Base-by-base conservation (phyloP, 495 filamentous ascomycete genomes). In the Aspergillus cristatus region DNA sequence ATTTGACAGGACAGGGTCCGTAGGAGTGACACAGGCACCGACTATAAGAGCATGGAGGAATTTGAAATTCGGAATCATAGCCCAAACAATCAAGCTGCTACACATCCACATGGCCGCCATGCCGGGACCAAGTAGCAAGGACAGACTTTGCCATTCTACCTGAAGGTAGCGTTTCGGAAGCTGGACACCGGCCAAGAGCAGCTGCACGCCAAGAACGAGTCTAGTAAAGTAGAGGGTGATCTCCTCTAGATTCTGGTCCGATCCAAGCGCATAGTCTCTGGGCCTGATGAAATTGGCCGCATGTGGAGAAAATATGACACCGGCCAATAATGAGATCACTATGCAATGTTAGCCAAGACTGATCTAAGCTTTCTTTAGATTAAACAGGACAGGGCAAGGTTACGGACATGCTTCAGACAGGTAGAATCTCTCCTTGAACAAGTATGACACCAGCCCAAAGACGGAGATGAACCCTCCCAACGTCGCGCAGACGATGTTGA, bases 51-150 rank as follows among this genome's bases (percentile, higher is more conserved):
- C 78, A 50, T 89, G 79, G 1, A 95, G 70, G 45, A 93, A 84
- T 30, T 60, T 57, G 15, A 93, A 57, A 40, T 79, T 62, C 0
- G 86, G 86, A 2, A 93, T 78, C 42, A 94, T 58, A 0, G 65
- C 86, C 78, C 79, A 94, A 36, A 94, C 65, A 2, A 95, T 54
- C 3, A 93, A 57, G 47, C 76, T 82, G 35, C 82, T 93, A 29
- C 63, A 65, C n/a, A 94, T 45, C 90, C 90, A 95, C 88, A 94
- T 94, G 40, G 65, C 66, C 11, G 73, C 71, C 88, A 95, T 94
- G 24, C 83, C 79, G 7, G 89, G 89, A 1, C 87, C 87, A 7
- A 95, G 72, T 3, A 95, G 73, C 7, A 90, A 53, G 1, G 74
- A 59, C 14, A 97, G 64, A 18, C 78, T 78, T 45, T 76, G 81